Evolutionary conservation across 495 filamentous ascomycete genomes (phyloP), one percentile per base, ranked within the genome.

Genomic region (Neurospora discreta): DNA sequence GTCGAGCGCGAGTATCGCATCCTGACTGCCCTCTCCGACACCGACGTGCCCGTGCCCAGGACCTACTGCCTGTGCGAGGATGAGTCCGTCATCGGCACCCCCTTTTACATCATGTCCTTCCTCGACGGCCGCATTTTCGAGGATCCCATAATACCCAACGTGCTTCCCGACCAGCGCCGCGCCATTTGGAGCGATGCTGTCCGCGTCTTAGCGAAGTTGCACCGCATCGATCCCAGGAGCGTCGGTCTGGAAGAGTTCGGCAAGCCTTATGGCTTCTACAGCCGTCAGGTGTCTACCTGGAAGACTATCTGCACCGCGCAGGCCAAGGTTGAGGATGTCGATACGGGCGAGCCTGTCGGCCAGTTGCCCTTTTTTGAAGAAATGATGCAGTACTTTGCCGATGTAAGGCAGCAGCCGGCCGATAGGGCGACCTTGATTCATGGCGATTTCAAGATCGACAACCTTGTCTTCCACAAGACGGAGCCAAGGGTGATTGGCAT

Each of bases 401-500:
- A 90, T 80, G 82, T 88, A 71, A 80, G 82, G 73, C 85, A 82
- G 39, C 93, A 96, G 78, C 94, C 95, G 3, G 85, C 84, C 39
- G 94, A 98, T 76, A 84, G 92, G 52, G 89, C 87, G 30, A 90
- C 89, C 3, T 84, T 97, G 26, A 89, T 99, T 36, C 95, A 99
- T 76, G 95, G 95, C 36, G 95, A 99, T 77, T 99, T 95, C 84
- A 99, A 99, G 82, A 95, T 99, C 77, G 95, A 99, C 80, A 99
- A 99, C 76, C 82, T 98, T 72, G 91, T 99, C 60, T 99, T 95
- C 79, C 93, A 97, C 81, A 89, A 91, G 81, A 94, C 89, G 0
- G 93, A 96, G 81, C 88, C 95, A 15, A 81, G 89, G 67, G 94
- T 98, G 13, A 94, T 98, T 81, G 95, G 94, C 7, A 93, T 98